A percentile compares a stretch with the other conserved stretches of the same genome.
These are phyloP conservation scores for Friedmanniomyces simplex DNA, from an alignment of 495 filamentous ascomycete species.

Conservation along the genomic window DNA sequence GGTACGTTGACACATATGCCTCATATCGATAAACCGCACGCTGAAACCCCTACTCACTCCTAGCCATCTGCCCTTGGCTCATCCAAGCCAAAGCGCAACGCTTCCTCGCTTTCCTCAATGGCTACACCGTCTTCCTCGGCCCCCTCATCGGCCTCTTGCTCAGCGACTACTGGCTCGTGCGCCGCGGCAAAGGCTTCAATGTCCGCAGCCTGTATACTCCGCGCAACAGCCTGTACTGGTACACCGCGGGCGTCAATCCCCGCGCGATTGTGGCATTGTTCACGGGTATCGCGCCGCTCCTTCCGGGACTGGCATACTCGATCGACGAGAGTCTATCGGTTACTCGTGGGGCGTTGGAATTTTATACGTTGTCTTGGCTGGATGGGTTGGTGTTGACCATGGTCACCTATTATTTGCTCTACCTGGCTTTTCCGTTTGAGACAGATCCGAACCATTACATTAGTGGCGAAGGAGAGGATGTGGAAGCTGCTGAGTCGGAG, in stretches of 20 bases:
- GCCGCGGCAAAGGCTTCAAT: constrained; percentile 47
- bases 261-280: constrained; percentile 54
- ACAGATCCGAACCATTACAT: not conserved
- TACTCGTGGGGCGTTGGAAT: constrained; percentile 21
- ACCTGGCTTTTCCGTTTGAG: not conserved
- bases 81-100: constrained; percentile 46
- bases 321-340: constrained; percentile 42
- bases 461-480: not conserved
- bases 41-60: not conserved
- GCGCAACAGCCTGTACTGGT: constrained; percentile 44
- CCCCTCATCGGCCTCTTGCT: constrained; percentile 58
- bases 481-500: not conserved
- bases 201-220: constrained; percentile 43
- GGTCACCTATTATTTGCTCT: constrained; percentile 5
- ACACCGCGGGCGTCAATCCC: constrained; percentile 50
- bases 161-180: constrained; percentile 55
- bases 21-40: no score
- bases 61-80: constrained; percentile 47
- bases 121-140: constrained; percentile 53
- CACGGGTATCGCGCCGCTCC: constrained; percentile 49
- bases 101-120: constrained; percentile 50
- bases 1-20: constrained; percentile 4
- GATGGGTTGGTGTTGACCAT: constrained; percentile 1
- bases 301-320: constrained; percentile 47
- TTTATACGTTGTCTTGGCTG: constrained; percentile 8